Base-by-base conservation (phyloP, 2,329 filamentous ascomycete species). In the Trichophyton rubrum region DNA sequence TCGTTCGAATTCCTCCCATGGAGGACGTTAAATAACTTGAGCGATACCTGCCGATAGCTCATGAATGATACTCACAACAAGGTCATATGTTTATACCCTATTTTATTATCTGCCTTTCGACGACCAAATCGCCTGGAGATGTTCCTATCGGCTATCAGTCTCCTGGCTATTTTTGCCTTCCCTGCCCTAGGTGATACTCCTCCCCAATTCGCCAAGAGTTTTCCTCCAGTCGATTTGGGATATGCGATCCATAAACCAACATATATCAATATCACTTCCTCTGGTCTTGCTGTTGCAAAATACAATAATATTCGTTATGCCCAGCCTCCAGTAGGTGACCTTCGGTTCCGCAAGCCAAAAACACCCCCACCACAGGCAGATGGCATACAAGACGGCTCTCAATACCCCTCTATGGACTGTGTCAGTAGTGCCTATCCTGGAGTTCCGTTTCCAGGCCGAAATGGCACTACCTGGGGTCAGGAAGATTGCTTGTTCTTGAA, bases 221-320 rank as follows among this genome's bases (percentile, higher is more conserved):
- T 61, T 15, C 56, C 56, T n/a, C 9, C 20, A 5, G 24, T 59
- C 5, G 13, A 61, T 13, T n/a, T 59, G n/a, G 56, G 60, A 40
- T 61, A 61, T 22, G 56, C 60, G 9, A 24, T 43, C 17, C 60
- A 61, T 33, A 43, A 41, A 7, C 60, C 56, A 5, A 61, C 60
- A 1, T 55, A 49, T 24, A 35, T 45, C 15, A 59, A 58, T 35
- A 30, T 40, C 9, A 53, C 56, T 43, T 15, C 56, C 1, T 38
- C 8, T 7, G 60, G 56, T 3, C 15, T 61, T n/a, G 20, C 22
- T 8, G 55, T 49, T 55, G 56, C 60, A 27, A 53, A 59, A n/a
- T 64, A 64, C 30, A 61, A 62, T 24, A 64, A 62, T 41, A 64
- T 62, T 40, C 59, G 59, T 22, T 64, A 59, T 33, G 62, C 61